These are phyloP conservation scores for Berberis vulgaris DNA, from an alignment of 164 flowering plant genomes.

Conservation along the genomic window DNA sequence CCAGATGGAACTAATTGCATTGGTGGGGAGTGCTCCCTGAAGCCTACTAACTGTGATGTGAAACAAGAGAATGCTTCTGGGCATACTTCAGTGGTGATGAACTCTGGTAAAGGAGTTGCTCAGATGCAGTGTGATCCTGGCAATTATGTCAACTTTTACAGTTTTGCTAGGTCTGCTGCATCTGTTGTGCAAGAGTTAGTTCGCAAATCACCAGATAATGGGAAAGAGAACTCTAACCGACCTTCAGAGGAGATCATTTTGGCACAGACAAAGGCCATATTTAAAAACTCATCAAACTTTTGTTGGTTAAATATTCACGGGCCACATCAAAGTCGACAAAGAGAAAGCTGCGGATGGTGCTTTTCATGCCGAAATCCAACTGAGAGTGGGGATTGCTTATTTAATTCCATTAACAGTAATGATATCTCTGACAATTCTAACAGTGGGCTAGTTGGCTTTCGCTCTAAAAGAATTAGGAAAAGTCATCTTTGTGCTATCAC, in stretches of 20 bases:
- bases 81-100: conserved; percentile 9
- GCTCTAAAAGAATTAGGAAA: conserved; percentile 26
- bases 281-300: conserved; percentile 37
- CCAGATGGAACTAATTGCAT: conserved; percentile 8
- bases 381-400: conserved; percentile 56
- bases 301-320: conserved; percentile 44
- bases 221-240: conserved; percentile 17
- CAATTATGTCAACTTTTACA: conserved; percentile 54
- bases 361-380: conserved; percentile 53
- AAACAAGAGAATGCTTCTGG: conserved; percentile 17
- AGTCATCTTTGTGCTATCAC: conserved; percentile 55
- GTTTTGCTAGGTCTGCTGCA: conserved; percentile 55
- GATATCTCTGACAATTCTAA: conserved; percentile 26
- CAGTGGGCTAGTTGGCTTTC: conserved; percentile 24
- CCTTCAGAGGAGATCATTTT: conserved; percentile 54
- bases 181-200: conserved; percentile 48
- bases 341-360: conserved; percentile 98
- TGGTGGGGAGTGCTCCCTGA: conserved; percentile 10
- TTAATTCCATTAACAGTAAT: conserved; percentile 22
- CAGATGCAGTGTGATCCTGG: conserved; percentile 19
- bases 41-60: conserved; percentile 14
- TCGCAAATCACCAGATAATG: conserved; percentile 36
- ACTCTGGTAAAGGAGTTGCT: conserved; percentile 12
- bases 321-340: conserved; percentile 22
- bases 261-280: conserved; percentile 50